Percentiles rank a stretch among this genome's conserved stretches.
Evolutionary conservation across 2,329 filamentous ascomycete species (phyloP).

Genomic region (Gremmenia infestans): DNA sequence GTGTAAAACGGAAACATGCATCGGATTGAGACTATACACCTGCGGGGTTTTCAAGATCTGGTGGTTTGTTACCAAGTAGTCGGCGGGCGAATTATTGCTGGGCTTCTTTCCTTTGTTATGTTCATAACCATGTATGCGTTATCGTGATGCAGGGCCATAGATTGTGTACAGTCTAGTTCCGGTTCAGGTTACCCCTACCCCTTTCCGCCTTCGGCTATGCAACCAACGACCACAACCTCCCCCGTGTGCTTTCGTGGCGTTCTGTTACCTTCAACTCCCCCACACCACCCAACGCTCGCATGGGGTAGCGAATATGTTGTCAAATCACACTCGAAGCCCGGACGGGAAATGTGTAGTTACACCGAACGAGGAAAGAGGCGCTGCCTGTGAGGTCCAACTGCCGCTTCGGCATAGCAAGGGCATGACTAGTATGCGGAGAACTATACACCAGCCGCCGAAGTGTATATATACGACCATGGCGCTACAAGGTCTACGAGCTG

Average conservation of each 20-base stretch:
- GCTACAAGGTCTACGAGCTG: not conserved
- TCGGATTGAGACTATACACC: not conserved
- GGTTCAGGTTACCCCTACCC: not conserved
- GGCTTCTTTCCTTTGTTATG: not conserved
- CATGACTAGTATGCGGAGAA: not conserved
- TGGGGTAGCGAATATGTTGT: not conserved
- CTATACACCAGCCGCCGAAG: not conserved
- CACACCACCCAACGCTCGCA: not conserved
- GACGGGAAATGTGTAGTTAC: conserved; percentile 1
- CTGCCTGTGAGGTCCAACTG: conserved; percentile 2
- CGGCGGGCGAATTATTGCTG: not conserved
- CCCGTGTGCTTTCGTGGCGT: not conserved
- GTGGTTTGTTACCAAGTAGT: not conserved
- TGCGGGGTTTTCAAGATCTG: conserved; percentile 4
- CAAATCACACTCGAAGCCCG: not conserved
- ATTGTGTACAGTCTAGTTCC: not conserved
- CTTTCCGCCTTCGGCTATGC: not conserved
- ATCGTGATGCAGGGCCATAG: not conserved
- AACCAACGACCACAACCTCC: not conserved
- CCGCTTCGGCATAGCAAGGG: not conserved
- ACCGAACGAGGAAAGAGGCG: not conserved
- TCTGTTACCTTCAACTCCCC: not conserved
- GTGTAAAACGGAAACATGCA: conserved; percentile 1
- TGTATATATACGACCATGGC: conserved; percentile 3
- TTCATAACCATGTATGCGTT: not conserved